Evolutionary conservation across 257 asterid species (phyloP), one percentile per base, ranked within the genome.

Genomic region (Primulina huaijiensis): DNA sequence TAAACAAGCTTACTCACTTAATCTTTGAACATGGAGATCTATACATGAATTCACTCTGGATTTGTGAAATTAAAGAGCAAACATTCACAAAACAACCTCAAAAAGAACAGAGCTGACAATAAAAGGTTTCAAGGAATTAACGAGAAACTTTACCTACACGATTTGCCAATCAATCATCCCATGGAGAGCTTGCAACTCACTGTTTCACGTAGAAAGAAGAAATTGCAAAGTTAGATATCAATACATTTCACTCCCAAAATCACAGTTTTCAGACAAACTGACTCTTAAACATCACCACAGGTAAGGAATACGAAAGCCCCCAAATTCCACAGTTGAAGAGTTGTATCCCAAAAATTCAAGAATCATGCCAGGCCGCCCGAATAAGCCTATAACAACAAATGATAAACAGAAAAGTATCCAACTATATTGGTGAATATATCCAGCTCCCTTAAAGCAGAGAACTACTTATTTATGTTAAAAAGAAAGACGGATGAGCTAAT

Each of bases 21-120:
- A 33, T 50, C 46, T 81, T 67, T 52, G 79, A 67, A 61, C 75
- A 71, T 59, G 21, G 46, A 74, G 21, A 72, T 59, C 77, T 80
- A 75, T 78, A 6, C 72, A 74, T 66, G 74, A 71, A 82, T 76
- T 34, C 65, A 66, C 30, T 46, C 71, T 55, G 70, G 76, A 82
- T 76, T 82, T 65, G 83, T 73, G 58, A 70, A 23, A 43, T 61
- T 29, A 43, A 25, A 71, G 64, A 65, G 7, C 37, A 50, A 56
- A 19, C 62, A 56, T 12, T 52, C 69, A 64, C 72, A 79, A 59
- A 30, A 19, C 19, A 67, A 27, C 43, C 75, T 70, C 68, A 64
- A 50, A 34, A 12, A 50, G 33, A 17, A 66, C 2, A 64, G 68
- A 62, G 31, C 7, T 3, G 16, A 60, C 14, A 60, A 59, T 19